Conservation (phyloP, 495 filamentous ascomycete genomes). For the Chlorociboria aeruginascens region DNA sequence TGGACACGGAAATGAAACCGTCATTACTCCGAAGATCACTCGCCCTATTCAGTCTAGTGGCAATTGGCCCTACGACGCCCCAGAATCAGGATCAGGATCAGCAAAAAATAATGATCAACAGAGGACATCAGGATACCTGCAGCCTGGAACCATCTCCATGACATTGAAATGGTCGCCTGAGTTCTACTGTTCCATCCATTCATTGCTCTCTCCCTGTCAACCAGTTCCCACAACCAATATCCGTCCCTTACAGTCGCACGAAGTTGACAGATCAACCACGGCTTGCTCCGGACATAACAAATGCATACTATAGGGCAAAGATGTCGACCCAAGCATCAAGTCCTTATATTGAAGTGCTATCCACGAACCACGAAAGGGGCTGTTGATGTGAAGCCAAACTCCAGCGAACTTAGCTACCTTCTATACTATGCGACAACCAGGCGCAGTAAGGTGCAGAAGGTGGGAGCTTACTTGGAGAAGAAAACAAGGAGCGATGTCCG, state of each 20-base stretch:
- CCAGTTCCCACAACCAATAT: not conserved
- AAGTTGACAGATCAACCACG: not conserved
- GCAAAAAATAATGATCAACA: not conserved
- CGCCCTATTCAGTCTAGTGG: too few species aligned
- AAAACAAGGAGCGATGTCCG: slow-evolving; percentile 80
- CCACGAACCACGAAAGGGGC: slow-evolving; percentile 80
- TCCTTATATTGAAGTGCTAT: slow-evolving; percentile 87
- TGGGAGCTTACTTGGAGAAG: slow-evolving; percentile 82
- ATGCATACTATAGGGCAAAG: slow-evolving; percentile 47
- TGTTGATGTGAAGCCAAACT: slow-evolving; percentile 82
- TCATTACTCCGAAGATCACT: too few species aligned
- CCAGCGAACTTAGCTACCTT: slow-evolving; percentile 87
- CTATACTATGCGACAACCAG: slow-evolving; percentile 91
- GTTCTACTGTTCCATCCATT: not conserved
- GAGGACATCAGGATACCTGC: not conserved
- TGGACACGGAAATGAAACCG: too few species aligned
- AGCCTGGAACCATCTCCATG: slow-evolving; percentile 3
- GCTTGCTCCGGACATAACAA: slow-evolving; percentile 9
- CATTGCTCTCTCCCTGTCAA: not conserved
- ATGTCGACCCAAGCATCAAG: slow-evolving; percentile 83
- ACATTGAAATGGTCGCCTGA: not conserved
- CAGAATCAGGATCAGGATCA: not conserved
- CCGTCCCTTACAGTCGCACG: not conserved
- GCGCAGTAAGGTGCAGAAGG: slow-evolving; percentile 86
- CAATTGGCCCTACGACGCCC: too few species aligned